Conservation (phyloP, 257 asterid species). For the Solanum virginianum region DNA sequence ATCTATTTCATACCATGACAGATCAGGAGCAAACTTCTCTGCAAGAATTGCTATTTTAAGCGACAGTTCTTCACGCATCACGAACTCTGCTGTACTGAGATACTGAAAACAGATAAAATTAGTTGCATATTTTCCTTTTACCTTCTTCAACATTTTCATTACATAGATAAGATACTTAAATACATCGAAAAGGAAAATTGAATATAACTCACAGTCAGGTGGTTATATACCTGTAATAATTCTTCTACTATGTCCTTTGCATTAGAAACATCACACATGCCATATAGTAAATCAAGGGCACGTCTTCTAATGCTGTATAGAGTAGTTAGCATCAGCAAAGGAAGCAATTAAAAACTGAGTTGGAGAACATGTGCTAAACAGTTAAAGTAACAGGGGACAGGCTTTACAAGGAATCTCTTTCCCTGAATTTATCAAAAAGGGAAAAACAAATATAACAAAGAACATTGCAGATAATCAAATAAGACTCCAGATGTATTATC, state of each 20-base stretch:
- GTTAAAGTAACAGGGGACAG: background rate
- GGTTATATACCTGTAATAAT: constrained; percentile 62
- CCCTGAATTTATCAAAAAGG: background rate
- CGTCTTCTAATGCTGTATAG: constrained; percentile 76
- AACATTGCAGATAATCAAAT: background rate
- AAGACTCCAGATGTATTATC: background rate
- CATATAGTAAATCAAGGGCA: constrained; percentile 94
- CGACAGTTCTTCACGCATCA: constrained; percentile 55
- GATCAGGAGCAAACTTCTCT: constrained; percentile 95
- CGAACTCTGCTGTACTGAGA: constrained; percentile 77
- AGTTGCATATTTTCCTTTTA: constrained; percentile 1
- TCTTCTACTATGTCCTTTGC: constrained; percentile 99
- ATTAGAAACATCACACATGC: constrained; percentile 97
- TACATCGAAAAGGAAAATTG: background rate
- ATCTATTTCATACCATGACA: constrained; percentile 61
- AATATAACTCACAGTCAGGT: background rate
- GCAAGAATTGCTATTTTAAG: constrained; percentile 93
- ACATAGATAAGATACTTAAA: background rate
- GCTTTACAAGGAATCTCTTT: background rate
- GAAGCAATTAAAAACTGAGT: background rate
- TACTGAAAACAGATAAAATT: constrained; percentile 35
- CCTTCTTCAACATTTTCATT: background rate
- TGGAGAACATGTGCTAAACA: background rate
- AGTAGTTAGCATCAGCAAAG: constrained; percentile 6
- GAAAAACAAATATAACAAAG: background rate